Base-by-base conservation (phyloP, 192 early-diverging fungal species). In the Gamsiella multidivaricata region DNA sequence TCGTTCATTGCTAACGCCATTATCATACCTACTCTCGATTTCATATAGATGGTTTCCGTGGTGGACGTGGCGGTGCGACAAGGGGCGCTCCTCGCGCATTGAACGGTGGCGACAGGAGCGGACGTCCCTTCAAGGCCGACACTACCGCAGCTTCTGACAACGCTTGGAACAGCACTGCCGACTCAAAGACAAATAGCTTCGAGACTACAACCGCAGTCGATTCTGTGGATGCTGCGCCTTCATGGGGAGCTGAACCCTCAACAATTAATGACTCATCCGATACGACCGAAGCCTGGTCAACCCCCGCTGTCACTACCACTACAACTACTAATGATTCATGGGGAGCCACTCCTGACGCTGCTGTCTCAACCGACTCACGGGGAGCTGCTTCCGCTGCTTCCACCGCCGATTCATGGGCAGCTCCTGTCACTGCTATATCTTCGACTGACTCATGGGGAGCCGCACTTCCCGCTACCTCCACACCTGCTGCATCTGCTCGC, bases 1-100 rank as follows among this genome's bases (percentile, higher is more conserved):
- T n/a, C 37, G 37, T 54, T 2, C 25, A 25, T 23, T 54, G 9
- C 14, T 39, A 39, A 9, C 12, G 36, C 10, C 17, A 5, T n/a
- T 46, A 5, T 46, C 45, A 9, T 10, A 10, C 39, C 14, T 41
- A 10, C 39, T 41, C 39, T 41, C 39, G 14, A 10, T 14, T 14
- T 14, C 17, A 8, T 20, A 8, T 61, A 79, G 76, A 90, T 60
- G 88, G 84, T 25, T 83, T 81, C 52, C 91, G 91, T 68, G 90
- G 92, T 26, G 86, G 88, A 26, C 85, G 88, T 50, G 87, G 84
- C 32, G 85, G 87, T 39, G 54, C 83, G 20, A 80, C 84, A 55
- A 53, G 82, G 54, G 84, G 78, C 14, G 66, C 78, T 55, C 71
- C 65, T 65, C 68, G 79, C 36, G 45, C 86, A 79, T 47, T 72